Conservation (phyloP, 2,329 filamentous ascomycete genomes). For the Fusarium fracticaudum region DNA sequence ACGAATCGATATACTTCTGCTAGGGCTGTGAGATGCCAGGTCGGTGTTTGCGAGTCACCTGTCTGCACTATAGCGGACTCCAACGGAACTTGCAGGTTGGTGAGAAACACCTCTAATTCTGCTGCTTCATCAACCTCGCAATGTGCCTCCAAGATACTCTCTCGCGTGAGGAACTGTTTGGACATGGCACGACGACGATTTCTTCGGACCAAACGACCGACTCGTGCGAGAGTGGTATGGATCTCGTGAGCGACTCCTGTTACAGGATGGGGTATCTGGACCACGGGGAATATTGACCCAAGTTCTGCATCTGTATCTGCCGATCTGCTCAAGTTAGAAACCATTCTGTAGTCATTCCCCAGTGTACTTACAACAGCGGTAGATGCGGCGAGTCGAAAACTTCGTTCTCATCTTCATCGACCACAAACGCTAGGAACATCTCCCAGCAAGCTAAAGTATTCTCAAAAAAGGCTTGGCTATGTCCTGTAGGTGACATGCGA, state of each 20-base stretch:
- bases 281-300: not conserved
- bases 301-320: fast-evolving
- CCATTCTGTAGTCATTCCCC: fast-evolving
- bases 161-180: fast-evolving
- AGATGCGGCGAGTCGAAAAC: fast-evolving
- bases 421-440: not conserved
- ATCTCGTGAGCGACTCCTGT: not conserved
- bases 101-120: not conserved
- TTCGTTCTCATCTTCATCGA: not conserved
- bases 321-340: fast-evolving
- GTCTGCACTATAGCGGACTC: not conserved
- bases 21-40: not conserved
- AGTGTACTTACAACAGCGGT: not conserved
- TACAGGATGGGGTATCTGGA: not conserved
- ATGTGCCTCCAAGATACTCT: not conserved
- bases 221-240: not conserved
- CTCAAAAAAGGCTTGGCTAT: not conserved
- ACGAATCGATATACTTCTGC: not conserved
- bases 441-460: not conserved
- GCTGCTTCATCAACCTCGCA: not conserved
- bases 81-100: not conserved
- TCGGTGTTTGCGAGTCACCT: not conserved
- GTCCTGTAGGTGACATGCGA: fast-evolving
- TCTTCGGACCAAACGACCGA: not conserved
- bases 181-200: not conserved